Evolutionary conservation across 2,329 filamentous ascomycete genomes (phyloP).

Genomic region (Ophiocordyceps unilateralis): DNA sequence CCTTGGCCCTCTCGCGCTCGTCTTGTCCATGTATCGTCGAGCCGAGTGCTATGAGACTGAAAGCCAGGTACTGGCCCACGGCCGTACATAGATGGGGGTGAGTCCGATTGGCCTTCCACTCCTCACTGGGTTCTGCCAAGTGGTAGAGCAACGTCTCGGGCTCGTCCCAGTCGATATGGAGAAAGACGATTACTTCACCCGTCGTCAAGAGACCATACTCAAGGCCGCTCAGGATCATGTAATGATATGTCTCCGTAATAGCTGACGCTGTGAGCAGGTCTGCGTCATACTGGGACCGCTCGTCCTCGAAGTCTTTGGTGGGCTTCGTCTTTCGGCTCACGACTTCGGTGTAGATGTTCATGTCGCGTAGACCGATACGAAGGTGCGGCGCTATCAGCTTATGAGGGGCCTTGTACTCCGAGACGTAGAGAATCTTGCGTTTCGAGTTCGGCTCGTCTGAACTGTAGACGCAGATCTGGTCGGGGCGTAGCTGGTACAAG

Average conservation of each 20-base stretch:
- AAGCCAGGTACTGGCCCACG: constrained; percentile 10
- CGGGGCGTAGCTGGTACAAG: constrained; percentile 10
- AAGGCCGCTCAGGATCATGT: constrained; percentile 28
- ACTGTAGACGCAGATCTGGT: constrained; percentile 13
- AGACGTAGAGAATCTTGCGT: constrained; percentile 12
- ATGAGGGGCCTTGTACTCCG: constrained; percentile 29
- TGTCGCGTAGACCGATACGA: constrained; percentile 20
- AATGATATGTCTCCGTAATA: constrained; percentile 28
- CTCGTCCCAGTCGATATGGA: constrained; percentile 16
- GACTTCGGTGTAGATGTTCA: constrained; percentile 22
- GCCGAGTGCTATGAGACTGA: background rate
- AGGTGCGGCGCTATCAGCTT: constrained; percentile 26
- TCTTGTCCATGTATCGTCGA: background rate
- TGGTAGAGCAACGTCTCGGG: constrained; percentile 13
- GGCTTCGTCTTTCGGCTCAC: constrained; percentile 9
- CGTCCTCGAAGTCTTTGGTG: constrained; percentile 10
- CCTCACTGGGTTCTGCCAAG: constrained; percentile 11
- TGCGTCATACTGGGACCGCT: constrained; percentile 16
- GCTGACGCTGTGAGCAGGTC: constrained; percentile 21
- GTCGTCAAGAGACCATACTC: constrained; percentile 25
- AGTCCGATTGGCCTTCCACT: constrained; percentile 8
- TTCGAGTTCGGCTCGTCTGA: constrained; percentile 3
- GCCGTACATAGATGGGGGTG: constrained; percentile 8
- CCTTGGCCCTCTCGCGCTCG: constrained; percentile 5
- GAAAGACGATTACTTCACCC: constrained; percentile 25